These are phyloP conservation scores for Maudiozyma humilis DNA, from an alignment of 1,139 yeast genomes.

Conservation along the genomic window DNA sequence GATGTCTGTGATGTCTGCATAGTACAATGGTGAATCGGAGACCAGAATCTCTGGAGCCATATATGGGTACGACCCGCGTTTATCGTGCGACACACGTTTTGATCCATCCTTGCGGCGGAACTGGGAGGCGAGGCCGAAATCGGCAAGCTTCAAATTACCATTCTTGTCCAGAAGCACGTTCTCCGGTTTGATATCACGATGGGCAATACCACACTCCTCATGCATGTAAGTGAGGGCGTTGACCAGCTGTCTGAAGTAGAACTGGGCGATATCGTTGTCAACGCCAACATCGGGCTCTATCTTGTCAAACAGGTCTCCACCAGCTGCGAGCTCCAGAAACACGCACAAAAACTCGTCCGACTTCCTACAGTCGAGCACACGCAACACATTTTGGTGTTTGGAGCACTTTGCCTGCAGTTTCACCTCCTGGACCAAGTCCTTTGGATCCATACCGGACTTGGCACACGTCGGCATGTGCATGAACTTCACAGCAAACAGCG, in stretches of 20 bases:
- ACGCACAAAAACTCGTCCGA: conserved; percentile 39
- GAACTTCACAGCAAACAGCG: conserved; percentile 48
- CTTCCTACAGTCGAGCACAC: conserved; percentile 44
- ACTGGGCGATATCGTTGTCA: conserved; percentile 56
- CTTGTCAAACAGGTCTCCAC: conserved; percentile 67
- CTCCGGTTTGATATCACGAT: conserved; percentile 85
- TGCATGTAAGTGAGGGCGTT: conserved; percentile 55
- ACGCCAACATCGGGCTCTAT: conserved; percentile 69
- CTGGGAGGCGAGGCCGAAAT: conserved; percentile 59
- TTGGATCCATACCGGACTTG: conserved; percentile 38
- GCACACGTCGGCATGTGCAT: conserved; percentile 43
- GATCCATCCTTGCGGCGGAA: conserved; percentile 51
- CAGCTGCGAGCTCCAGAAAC: conserved; percentile 56
- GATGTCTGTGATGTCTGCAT: conserved; percentile 46
- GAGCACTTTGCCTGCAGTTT: conserved; percentile 48
- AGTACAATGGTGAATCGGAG: conserved; percentile 36
- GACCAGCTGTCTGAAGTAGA: conserved; percentile 55
- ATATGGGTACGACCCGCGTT: conserved; percentile 63
- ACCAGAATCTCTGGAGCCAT: conserved; percentile 59
- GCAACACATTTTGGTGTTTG: conserved; percentile 50
- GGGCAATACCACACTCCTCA: conserved; percentile 61
- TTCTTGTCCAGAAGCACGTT: conserved; percentile 67
- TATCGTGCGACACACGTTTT: conserved; percentile 45
- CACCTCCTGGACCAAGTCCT: conserved; percentile 45
- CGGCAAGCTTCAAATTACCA: conserved; percentile 58